Percentiles rank a stretch among this genome's conserved stretches.
Conservation (phyloP, 1,284 basidiomycete species). For the Xerocomus tenax region DNA sequence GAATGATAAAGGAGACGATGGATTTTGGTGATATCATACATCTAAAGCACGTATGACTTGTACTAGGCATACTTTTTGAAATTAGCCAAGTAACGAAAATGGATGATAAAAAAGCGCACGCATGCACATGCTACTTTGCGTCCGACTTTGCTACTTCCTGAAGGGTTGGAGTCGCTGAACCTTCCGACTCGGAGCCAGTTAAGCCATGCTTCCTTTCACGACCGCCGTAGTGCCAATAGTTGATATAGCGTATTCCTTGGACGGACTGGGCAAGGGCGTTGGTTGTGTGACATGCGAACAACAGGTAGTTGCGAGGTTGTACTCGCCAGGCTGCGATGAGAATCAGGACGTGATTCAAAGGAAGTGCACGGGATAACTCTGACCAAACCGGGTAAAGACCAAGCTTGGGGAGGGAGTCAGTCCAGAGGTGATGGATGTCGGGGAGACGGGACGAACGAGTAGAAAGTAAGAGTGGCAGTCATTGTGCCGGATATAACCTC, state of each 20-base stretch:
- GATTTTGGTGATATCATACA: slow-evolving; percentile 66
- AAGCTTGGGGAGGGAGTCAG: slow-evolving; percentile 41
- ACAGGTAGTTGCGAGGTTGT: slow-evolving; percentile 87
- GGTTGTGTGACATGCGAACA: slow-evolving; percentile 87
- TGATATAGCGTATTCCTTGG: slow-evolving; percentile 77
- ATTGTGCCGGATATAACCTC: slow-evolving; percentile 92
- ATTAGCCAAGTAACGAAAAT: background rate
- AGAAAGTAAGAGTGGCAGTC: slow-evolving; percentile 80
- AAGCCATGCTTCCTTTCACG: slow-evolving; percentile 54
- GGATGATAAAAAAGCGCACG: slow-evolving; percentile 1
- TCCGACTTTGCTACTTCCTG: slow-evolving; percentile 38
- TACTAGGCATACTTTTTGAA: slow-evolving; percentile 11
- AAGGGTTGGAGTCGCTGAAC: slow-evolving; percentile 46
- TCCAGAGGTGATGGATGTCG: slow-evolving; percentile 1
- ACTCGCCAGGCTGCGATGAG: slow-evolving; percentile 74
- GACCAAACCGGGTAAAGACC: slow-evolving; percentile 94
- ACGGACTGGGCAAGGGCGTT: slow-evolving; percentile 80
- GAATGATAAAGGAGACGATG: slow-evolving; percentile 74
- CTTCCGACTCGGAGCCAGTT: slow-evolving; percentile 30
- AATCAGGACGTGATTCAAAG: background rate
- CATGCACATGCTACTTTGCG: slow-evolving; percentile 16
- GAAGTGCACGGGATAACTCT: background rate
- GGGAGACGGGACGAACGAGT: slow-evolving; percentile 67
- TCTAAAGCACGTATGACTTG: slow-evolving; percentile 4
- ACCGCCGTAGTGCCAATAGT: slow-evolving; percentile 83